These are phyloP conservation scores for Kockiozyma suomiensis DNA, from an alignment of 805 yeast species.

Conservation along the genomic window DNA sequence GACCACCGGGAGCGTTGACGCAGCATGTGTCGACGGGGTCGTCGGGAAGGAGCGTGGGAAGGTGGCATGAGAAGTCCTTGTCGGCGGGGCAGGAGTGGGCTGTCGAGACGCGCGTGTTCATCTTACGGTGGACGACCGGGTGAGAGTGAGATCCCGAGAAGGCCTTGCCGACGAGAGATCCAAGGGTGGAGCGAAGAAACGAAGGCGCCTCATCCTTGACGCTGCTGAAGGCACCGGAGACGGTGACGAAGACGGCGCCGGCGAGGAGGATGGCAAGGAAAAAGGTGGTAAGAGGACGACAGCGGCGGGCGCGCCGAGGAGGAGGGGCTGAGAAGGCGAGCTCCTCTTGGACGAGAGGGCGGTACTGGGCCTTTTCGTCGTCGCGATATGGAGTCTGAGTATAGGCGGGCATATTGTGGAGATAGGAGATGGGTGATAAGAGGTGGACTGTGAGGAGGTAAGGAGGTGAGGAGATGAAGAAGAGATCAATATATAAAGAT, in stretches of 20 bases:
- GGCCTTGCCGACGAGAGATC: constrained; percentile 2
- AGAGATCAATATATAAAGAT: no score
- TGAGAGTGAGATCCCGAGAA: not conserved
- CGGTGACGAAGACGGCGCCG: constrained; percentile 12
- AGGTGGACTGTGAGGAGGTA: not conserved
- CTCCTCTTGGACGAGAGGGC: constrained; percentile 11
- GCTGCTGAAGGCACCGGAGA: constrained; percentile 8
- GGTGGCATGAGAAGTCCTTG: constrained; percentile 27
- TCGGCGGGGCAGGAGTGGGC: constrained; percentile 21
- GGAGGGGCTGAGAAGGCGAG: not conserved
- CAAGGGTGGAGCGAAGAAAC: constrained; percentile 3
- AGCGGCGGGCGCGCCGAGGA: constrained; percentile 13
- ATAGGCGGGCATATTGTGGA: constrained; percentile 5
- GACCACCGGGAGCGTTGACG: constrained; percentile 84
- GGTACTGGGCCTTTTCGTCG: constrained; percentile 13
- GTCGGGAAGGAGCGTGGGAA: constrained; percentile 3
- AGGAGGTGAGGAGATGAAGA: not conserved
- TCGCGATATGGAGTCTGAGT: constrained; percentile 13
- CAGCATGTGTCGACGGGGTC: constrained; percentile 68
- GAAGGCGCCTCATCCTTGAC: not conserved
- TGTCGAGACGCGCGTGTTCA: constrained; percentile 15
- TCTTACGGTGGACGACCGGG: not conserved
- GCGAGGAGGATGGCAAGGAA: constrained; percentile 12
- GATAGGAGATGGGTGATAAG: not conserved
- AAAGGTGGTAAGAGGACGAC: not conserved